These are phyloP conservation scores for Bauhinia variegata DNA, from an alignment of 306 rosid genomes.

Conservation along the genomic window DNA sequence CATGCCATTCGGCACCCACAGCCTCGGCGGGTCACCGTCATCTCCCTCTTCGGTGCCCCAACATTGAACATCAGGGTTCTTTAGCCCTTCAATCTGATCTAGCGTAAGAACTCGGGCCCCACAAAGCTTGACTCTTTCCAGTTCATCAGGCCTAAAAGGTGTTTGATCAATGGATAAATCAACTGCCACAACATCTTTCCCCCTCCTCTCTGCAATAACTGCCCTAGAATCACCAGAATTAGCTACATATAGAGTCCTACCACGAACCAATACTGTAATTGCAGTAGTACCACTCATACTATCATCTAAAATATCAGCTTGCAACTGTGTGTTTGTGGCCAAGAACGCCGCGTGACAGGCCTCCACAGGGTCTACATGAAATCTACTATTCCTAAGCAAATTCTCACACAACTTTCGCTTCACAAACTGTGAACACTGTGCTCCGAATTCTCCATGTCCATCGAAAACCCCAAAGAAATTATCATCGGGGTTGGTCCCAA, in stretches of 20 bases:
- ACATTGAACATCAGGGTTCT: conserved; percentile 88
- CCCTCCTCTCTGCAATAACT: conserved; percentile 80
- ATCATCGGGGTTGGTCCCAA: conserved; percentile 74
- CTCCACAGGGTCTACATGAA: conserved; percentile 73
- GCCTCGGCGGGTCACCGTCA: conserved; percentile 96
- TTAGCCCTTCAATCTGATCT: conserved; percentile 98
- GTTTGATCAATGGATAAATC: conserved; percentile 96
- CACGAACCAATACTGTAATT: conserved; percentile 79
- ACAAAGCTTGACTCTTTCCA: conserved; percentile 82
- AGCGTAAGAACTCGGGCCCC: conserved; percentile 95
- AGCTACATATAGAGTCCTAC: conserved; percentile 74
- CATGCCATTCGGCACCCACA: conserved; percentile 98
- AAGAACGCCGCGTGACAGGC: conserved; percentile 77
- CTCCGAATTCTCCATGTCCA: conserved; percentile 93
- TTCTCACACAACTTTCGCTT: conserved; percentile 87
- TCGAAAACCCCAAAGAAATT: conserved; percentile 94
- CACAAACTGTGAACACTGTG: conserved; percentile 88
- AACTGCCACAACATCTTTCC: conserved; percentile 77
- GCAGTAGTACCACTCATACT: conserved; percentile 98
- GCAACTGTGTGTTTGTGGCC: conserved; percentile 76
- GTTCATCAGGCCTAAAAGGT: conserved; percentile 80
- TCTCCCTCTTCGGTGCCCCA: conserved; percentile 95
- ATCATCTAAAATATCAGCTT: conserved; percentile 75
- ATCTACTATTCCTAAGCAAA: conserved; percentile 63
- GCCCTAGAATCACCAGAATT: conserved; percentile 98